phyloP scores from a whole-genome alignment of 768 basidiomycete genomes.

The Pulveroboletus sp. region DNA sequence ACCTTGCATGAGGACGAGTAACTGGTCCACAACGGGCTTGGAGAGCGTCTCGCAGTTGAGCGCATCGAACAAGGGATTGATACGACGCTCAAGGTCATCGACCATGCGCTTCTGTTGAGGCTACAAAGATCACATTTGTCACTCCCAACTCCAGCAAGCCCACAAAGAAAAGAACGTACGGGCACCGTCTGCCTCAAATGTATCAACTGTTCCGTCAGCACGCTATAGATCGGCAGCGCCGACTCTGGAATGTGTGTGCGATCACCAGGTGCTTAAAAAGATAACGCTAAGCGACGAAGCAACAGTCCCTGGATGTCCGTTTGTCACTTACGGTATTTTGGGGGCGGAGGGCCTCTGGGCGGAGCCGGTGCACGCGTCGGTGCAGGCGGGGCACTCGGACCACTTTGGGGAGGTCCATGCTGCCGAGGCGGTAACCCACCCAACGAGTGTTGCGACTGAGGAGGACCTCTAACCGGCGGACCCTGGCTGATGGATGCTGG shows the following conservation, averaged over 20 bases:
- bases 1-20: conserved; percentile 74
- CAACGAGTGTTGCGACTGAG: conserved; percentile 29
- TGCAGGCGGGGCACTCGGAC: conserved; percentile 22
- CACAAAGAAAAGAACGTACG: conserved; percentile 40
- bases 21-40: conserved; percentile 60
- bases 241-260: conserved; percentile 83
- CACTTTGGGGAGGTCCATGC: conserved; percentile 27
- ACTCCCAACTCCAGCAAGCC: neutral
- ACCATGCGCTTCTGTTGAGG: conserved; percentile 78
- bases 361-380: conserved; percentile 30
- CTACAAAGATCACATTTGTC: conserved; percentile 35
- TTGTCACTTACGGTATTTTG: conserved; percentile 56
- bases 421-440: conserved; percentile 22
- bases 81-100: conserved; percentile 81
- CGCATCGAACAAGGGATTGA: conserved; percentile 86
- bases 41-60: conserved; percentile 86
- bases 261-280: conserved; percentile 72
- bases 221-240: conserved; percentile 57
- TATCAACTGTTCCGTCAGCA: conserved; percentile 59
- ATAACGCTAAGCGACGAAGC: neutral
- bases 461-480: conserved; percentile 26
- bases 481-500: conserved; percentile 22
- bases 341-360: conserved; percentile 38
- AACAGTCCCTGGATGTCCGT: neutral
- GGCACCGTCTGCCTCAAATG: conserved; percentile 70